These are phyloP conservation scores for Crucihimalaya himalaica DNA, from an alignment of 345 rosid genomes.

Conservation along the genomic window DNA sequence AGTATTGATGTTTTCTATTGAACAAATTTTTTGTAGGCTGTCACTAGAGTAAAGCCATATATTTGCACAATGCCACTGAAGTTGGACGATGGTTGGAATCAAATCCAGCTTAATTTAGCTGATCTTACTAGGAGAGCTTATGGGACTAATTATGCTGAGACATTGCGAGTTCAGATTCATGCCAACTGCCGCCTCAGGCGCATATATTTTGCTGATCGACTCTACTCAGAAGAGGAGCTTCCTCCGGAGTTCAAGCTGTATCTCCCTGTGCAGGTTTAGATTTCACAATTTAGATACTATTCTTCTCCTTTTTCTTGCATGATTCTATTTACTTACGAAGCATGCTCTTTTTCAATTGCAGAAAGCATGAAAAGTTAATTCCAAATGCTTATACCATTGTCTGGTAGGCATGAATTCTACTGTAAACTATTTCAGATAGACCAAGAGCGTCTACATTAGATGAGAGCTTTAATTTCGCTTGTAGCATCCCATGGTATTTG, in stretches of 20 bases:
- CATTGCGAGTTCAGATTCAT: conserved; percentile 93
- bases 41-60: conserved; percentile 92
- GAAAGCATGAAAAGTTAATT: conserved; percentile 49
- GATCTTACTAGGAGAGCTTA: conserved; percentile 94
- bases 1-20: conserved; percentile 3
- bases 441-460: conserved; percentile 6
- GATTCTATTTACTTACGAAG: not conserved
- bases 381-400: not conserved
- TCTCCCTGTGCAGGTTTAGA: conserved; percentile 84
- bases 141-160: conserved; percentile 95
- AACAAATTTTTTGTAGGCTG: conserved; percentile 49
- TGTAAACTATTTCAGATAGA: conserved; percentile 17
- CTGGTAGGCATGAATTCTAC: not conserved
- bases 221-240: conserved; percentile 96
- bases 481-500: not conserved
- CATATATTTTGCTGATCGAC: conserved; percentile 88
- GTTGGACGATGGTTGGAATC: conserved; percentile 98
- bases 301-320: not conserved
- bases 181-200: conserved; percentile 91
- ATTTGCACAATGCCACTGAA: conserved; percentile 93
- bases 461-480: not conserved
- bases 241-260: conserved; percentile 94
- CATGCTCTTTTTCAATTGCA: conserved; percentile 38
- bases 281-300: not conserved
- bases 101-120: conserved; percentile 85